Evolutionary conservation across 2,329 filamentous ascomycete species (phyloP).

Genomic region (Calonectria pteridis): DNA sequence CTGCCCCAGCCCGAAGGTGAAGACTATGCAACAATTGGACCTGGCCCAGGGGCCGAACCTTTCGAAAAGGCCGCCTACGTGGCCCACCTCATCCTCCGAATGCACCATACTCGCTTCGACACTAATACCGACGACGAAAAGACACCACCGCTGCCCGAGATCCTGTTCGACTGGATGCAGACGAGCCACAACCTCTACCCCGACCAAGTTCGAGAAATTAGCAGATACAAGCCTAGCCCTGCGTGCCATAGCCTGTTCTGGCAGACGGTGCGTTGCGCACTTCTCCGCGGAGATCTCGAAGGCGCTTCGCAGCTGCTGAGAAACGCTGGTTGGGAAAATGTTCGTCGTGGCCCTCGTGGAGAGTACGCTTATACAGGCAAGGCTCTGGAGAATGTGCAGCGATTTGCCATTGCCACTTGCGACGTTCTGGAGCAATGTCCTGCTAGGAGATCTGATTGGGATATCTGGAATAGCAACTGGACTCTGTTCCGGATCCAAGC

Average conservation of each 20-base stretch:
- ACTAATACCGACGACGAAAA: conserved; percentile 53
- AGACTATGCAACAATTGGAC: conserved; percentile 73
- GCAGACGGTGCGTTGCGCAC: conserved; percentile 81
- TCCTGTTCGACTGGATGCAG: conserved; percentile 87
- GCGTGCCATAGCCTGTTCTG: conserved; percentile 85
- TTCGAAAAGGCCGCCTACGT: conserved; percentile 84
- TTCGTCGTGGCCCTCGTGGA: conserved; percentile 75
- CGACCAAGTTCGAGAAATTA: conserved; percentile 75
- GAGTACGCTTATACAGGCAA: conserved; percentile 78
- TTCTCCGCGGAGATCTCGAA: conserved; percentile 80
- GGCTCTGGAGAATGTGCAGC: conserved; percentile 83
- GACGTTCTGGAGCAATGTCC: conserved; percentile 81
- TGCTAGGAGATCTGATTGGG: conserved; percentile 79
- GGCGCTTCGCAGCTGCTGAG: conserved; percentile 77
- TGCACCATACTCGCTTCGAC: conserved; percentile 75
- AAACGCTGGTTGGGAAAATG: conserved; percentile 82
- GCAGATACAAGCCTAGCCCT: conserved; percentile 76
- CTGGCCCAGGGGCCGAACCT: conserved; percentile 69
- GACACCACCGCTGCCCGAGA: conserved; percentile 74
- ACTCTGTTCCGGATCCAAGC: conserved; percentile 83
- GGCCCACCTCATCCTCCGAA: conserved; percentile 80
- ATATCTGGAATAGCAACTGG: conserved; percentile 86
- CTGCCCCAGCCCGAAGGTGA: conserved; percentile 64
- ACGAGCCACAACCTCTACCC: conserved; percentile 79
- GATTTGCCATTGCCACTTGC: conserved; percentile 76